Evolutionary conservation across 2,329 filamentous ascomycete genomes (phyloP).

Genomic region (Verruconis gallopava): DNA sequence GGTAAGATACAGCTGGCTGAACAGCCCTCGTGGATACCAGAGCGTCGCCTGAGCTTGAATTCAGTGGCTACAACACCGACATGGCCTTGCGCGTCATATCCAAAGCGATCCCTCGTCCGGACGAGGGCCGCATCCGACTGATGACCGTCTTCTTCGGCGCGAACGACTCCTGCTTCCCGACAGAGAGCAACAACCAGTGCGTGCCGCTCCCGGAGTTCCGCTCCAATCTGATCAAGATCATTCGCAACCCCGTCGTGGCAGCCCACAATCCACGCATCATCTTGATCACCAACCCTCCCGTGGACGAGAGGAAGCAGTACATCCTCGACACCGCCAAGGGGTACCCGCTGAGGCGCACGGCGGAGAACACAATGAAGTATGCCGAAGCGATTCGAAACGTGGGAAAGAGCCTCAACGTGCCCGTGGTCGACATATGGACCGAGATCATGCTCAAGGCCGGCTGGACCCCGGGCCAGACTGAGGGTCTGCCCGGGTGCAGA

Average conservation of each 20-base stretch:
- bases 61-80: slow-evolving; percentile 63
- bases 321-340: slow-evolving; percentile 24
- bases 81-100: slow-evolving; percentile 59
- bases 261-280: slow-evolving; percentile 63
- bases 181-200: slow-evolving; percentile 54
- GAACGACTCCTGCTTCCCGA: slow-evolving; percentile 68
- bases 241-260: slow-evolving; percentile 55
- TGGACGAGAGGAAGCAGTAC: slow-evolving; percentile 46
- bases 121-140: slow-evolving; percentile 46
- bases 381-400: slow-evolving; percentile 53
- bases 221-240: slow-evolving; percentile 56
- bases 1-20: slow-evolving; percentile 22
- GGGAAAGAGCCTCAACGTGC: slow-evolving; percentile 41
- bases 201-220: slow-evolving; percentile 65
- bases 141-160: slow-evolving; percentile 71
- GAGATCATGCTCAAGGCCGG: slow-evolving; percentile 56
- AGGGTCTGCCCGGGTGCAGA: slow-evolving; percentile 42
- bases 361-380: slow-evolving; percentile 47
- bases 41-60: too few relatives aligned
- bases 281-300: slow-evolving; percentile 68
- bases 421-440: slow-evolving; percentile 68
- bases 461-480: slow-evolving; percentile 33
- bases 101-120: slow-evolving; percentile 51
- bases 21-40: too few relatives aligned
- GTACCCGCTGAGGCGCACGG: slow-evolving; percentile 38